Evolutionary conservation across 495 filamentous ascomycete genomes (phyloP).

Genomic region (Aspergillus olivimuriae): DNA sequence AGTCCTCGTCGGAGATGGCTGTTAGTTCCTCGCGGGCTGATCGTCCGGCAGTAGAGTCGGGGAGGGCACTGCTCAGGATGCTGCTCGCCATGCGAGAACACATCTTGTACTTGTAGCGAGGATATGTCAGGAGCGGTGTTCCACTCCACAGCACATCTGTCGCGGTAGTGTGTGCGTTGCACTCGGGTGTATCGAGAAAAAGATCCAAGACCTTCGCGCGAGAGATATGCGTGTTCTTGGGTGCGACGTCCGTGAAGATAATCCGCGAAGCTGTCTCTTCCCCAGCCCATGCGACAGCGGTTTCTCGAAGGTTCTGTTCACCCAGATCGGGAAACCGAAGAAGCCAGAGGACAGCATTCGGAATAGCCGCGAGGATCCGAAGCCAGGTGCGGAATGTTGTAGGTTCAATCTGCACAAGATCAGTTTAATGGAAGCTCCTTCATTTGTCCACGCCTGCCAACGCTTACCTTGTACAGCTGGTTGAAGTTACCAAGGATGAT

Average conservation of each 20-base stretch:
- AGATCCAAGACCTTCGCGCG: slow-evolving; percentile 88
- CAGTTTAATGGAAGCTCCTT: not conserved
- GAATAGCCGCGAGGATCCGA: slow-evolving; percentile 79
- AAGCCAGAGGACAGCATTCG: slow-evolving; percentile 91
- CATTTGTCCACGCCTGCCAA: not conserved
- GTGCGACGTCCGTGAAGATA: slow-evolving; percentile 93
- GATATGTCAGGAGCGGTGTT: slow-evolving; percentile 88
- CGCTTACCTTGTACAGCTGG: slow-evolving; percentile 91
- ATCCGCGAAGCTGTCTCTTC: slow-evolving; percentile 84
- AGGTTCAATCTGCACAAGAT: slow-evolving; percentile 80
- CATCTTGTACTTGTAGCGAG: slow-evolving; percentile 97
- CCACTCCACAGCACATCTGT: slow-evolving; percentile 95
- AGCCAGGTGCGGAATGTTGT: slow-evolving; percentile 96
- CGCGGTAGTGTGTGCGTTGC: slow-evolving; percentile 96
- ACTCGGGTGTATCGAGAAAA: slow-evolving; percentile 96
- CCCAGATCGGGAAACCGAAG: slow-evolving; percentile 94
- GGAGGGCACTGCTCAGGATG: slow-evolving; percentile 84
- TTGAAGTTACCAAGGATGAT: slow-evolving; percentile 99
- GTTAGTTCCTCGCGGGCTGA: slow-evolving; percentile 69
- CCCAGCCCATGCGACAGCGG: slow-evolving; percentile 77
- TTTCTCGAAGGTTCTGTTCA: slow-evolving; percentile 75
- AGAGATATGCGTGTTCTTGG: slow-evolving; percentile 90
- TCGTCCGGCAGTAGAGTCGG: slow-evolving; percentile 58
- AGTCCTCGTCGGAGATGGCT: slow-evolving; percentile 67
- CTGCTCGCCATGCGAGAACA: slow-evolving; percentile 96